Evolutionary conservation across 306 rosid genomes (phyloP).

Genomic region (Acacia acuminata): DNA sequence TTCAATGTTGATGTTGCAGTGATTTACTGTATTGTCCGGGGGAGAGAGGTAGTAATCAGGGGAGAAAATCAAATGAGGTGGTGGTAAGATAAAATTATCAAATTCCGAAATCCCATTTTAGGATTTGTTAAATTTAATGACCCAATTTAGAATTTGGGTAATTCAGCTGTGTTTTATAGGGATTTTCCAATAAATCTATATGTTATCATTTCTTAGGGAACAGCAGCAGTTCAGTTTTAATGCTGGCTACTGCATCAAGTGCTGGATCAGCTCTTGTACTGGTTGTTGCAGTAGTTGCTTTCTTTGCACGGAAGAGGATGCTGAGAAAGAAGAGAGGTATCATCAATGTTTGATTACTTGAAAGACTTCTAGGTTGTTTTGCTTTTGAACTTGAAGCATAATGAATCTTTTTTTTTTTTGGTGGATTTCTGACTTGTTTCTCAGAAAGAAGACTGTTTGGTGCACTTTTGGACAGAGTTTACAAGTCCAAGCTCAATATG

Average conservation of each 20-base stretch:
- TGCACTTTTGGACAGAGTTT: slow-evolving; percentile 45
- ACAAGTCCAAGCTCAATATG: slow-evolving; percentile 58
- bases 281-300: slow-evolving; percentile 38
- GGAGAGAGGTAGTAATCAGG: too few species aligned
- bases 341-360: slow-evolving; percentile 8
- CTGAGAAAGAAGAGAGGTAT: slow-evolving; percentile 54
- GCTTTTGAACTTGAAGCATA: not conserved
- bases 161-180: too few species aligned
- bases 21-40: too few species aligned
- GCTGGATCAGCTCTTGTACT: slow-evolving; percentile 54
- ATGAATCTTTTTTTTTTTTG: not conserved
- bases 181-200: not conserved
- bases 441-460: slow-evolving; percentile 68
- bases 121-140: too few species aligned
- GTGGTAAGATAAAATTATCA: too few species aligned
- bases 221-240: slow-evolving; percentile 26
- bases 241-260: slow-evolving; percentile 43
- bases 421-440: not conserved
- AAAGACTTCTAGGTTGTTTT: not conserved
- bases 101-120: too few species aligned
- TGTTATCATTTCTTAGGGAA: slow-evolving; percentile 40
- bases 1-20: too few species aligned
- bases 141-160: too few species aligned
- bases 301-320: slow-evolving; percentile 49
- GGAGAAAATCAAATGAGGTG: too few species aligned